Conservation (phyloP, 805 yeast genomes). For the Candida hungchunana region DNA sequence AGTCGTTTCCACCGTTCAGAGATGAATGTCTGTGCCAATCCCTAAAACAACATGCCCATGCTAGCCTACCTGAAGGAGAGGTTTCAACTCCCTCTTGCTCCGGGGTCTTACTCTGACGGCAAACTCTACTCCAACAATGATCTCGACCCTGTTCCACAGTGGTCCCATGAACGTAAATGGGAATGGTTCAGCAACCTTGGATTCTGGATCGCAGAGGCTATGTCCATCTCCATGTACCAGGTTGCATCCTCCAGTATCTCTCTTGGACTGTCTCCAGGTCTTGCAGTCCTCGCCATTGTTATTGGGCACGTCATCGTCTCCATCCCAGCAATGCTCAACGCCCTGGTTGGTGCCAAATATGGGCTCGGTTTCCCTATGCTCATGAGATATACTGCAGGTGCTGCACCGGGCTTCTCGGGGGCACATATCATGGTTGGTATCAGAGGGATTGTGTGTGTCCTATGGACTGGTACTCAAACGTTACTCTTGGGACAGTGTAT, state of each 20-base stretch:
- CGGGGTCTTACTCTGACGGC: conserved; percentile 23
- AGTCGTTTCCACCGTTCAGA: too few species aligned
- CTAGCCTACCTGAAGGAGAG: conserved; percentile 5
- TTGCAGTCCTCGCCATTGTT: conserved; percentile 25
- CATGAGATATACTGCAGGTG: conserved; percentile 33
- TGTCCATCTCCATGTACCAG: conserved; percentile 76
- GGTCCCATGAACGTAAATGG: conserved; percentile 59
- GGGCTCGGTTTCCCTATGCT: conserved; percentile 34
- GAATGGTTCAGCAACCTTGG: conserved; percentile 46
- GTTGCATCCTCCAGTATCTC: conserved; percentile 69
- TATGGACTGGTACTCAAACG: conserved; percentile 74
- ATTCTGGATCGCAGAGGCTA: conserved; percentile 75
- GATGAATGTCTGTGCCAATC: too few species aligned
- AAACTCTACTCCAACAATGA: conserved; percentile 53
- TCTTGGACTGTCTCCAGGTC: conserved; percentile 62
- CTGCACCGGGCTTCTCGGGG: conserved; percentile 31
- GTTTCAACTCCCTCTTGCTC: conserved; percentile 18
- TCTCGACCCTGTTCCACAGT: conserved; percentile 59
- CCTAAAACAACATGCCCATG: too few species aligned
- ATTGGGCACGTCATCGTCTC: conserved; percentile 27
- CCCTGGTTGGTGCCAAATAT: conserved; percentile 29
- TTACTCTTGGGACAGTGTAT: conserved; percentile 74
- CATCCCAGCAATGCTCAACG: conserved; percentile 22
- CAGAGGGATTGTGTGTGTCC: conserved; percentile 31
- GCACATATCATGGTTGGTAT: conserved; percentile 28